A percentile compares a stretch with the other conserved stretches of the same genome.
These are phyloP conservation scores for Leccinum incarnatum DNA, from an alignment of 768 basidiomycete genomes.

Conservation along the genomic window DNA sequence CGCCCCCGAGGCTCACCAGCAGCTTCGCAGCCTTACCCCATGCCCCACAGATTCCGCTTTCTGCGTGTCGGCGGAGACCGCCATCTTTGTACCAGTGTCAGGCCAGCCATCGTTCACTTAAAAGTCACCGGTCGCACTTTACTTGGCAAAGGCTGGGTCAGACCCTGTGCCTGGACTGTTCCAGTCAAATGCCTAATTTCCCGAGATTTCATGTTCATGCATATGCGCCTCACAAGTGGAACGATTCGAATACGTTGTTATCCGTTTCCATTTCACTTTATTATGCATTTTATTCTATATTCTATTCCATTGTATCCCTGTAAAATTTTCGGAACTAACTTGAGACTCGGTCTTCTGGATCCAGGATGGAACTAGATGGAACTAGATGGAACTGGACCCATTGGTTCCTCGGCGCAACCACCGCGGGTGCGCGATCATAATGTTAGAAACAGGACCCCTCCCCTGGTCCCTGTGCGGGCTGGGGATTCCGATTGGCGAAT, in stretches of 20 bases:
- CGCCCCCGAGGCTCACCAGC: background rate
- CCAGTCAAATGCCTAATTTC: background rate
- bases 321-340: background rate
- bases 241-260: background rate
- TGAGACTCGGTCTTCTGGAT: background rate
- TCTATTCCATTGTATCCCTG: background rate
- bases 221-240: background rate
- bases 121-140: slow-evolving; percentile 1
- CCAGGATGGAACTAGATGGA: background rate
- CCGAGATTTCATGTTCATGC: background rate
- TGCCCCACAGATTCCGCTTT: slow-evolving; percentile 19
- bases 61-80: slow-evolving; percentile 21
- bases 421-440: background rate
- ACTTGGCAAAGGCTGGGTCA: slow-evolving; percentile 5
- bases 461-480: slow-evolving; percentile 1
- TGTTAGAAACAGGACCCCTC: slow-evolving; percentile 3
- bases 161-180: slow-evolving; percentile 9
- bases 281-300: background rate
- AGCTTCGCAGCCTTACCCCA: slow-evolving; percentile 25
- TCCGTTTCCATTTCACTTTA: background rate
- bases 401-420: background rate
- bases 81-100: slow-evolving; percentile 24
- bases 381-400: background rate
- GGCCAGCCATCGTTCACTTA: slow-evolving; percentile 4
- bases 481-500: slow-evolving; percentile 1